phyloP scores from a whole-genome alignment of 129 eudicot genomes.

The sunflower (Helianthus annuus) region HanXRQr2.0-SUNRISE NC_035445.2:103845845-103846344 shows the following conservation, averaged over 20 bases:
- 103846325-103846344: constrained; percentile 23
- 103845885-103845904: constrained; percentile 56
- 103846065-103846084: constrained; percentile 11
- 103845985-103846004: constrained; percentile 55
- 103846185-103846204: constrained; percentile 33
- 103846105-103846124: constrained; percentile 40
- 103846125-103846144: constrained; percentile 36
- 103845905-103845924: constrained; percentile 69
- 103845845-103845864: constrained; percentile 37
- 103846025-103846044: constrained; percentile 50
- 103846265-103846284: constrained; percentile 41
- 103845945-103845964: constrained; percentile 42
- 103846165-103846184: constrained; percentile 46
- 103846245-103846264: constrained; percentile 44
- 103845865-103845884: constrained; percentile 62
- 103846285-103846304: neutral
- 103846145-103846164: constrained; percentile 50
- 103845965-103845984: constrained; percentile 46
- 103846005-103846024: constrained; percentile 61
- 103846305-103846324: constrained; percentile 10
- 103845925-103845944: constrained; percentile 56
- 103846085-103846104: constrained; percentile 35
- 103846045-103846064: neutral
- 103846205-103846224: constrained; percentile 42
- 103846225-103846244: constrained; percentile 72